Evolutionary conservation across 768 basidiomycete genomes (phyloP).

Genomic region (Psilocybe subaeruginosa): DNA sequence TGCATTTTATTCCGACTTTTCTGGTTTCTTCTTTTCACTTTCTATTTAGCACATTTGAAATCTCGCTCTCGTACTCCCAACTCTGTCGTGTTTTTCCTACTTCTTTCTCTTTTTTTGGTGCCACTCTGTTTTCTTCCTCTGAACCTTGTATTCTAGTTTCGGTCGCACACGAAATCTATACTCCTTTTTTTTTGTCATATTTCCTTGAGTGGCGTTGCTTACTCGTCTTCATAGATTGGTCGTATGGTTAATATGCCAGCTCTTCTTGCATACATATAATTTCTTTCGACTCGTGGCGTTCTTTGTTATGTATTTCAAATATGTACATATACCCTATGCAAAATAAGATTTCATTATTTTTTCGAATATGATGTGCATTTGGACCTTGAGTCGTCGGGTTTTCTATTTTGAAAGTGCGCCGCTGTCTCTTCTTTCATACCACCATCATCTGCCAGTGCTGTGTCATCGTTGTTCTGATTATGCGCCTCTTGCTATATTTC

Average conservation of each 20-base stretch:
- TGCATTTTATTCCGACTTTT: slow-evolving; percentile 11
- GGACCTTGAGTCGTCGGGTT: too few relatives aligned
- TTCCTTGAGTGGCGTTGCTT: slow-evolving; percentile 10
- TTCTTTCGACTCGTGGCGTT: neutral
- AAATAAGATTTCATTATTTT: slow-evolving; percentile 4
- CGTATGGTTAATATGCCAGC: slow-evolving; percentile 12
- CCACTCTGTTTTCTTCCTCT: slow-evolving; percentile 11
- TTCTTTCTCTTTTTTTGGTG: slow-evolving; percentile 2
- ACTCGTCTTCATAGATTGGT: slow-evolving; percentile 15
- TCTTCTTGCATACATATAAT: slow-evolving; percentile 4
- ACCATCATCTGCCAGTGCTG: neutral
- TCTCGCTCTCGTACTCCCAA: slow-evolving; percentile 14
- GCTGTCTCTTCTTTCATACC: neutral
- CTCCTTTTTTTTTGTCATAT: slow-evolving; percentile 10
- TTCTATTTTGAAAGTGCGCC: too few relatives aligned
- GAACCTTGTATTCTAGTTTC: slow-evolving; percentile 22
- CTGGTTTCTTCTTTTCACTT: neutral
- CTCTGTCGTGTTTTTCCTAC: slow-evolving; percentile 17
- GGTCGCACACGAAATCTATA: slow-evolving; percentile 20
- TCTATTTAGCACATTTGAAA: slow-evolving; percentile 2
- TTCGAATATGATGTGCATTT: neutral
- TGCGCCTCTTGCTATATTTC: too few relatives aligned
- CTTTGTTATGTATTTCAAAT: slow-evolving; percentile 3
- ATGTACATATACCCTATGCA: slow-evolving; percentile 7
- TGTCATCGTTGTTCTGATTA: neutral